Conservation (phyloP, 1,139 yeast species). For the Debaryomyces psychrophilus region DNA sequence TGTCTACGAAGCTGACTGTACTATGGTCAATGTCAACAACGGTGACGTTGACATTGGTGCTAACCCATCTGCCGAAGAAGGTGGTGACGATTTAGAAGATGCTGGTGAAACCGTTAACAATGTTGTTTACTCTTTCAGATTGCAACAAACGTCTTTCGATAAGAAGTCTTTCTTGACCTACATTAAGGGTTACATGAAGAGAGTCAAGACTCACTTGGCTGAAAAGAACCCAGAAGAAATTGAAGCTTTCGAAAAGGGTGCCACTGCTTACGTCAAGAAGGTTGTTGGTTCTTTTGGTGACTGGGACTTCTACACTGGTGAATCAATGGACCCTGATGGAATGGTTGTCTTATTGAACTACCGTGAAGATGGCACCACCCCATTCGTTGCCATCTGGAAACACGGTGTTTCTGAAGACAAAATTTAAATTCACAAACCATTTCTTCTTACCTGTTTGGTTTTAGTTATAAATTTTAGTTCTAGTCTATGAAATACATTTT, state of each 20-base stretch:
- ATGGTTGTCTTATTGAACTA: conserved; percentile 98
- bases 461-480: conserved; percentile 7
- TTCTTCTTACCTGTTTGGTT: conserved; percentile 1
- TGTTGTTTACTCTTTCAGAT: conserved; percentile 97
- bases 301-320: conserved; percentile 99
- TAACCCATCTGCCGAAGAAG: conserved; percentile 98
- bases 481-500: conserved; percentile 8
- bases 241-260: conserved; percentile 94
- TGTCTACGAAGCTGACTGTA: conserved; percentile 96
- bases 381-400: conserved; percentile 97
- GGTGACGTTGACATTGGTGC: conserved; percentile 98
- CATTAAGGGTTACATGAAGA: conserved; percentile 99
- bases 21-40: conserved; percentile 79
- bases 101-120: conserved; percentile 92
- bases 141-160: conserved; percentile 93
- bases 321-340: conserved; percentile 99
- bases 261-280: conserved; percentile 93
- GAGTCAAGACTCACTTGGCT: conserved; percentile 83
- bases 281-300: conserved; percentile 92
- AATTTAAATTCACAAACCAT: conserved; percentile 55
- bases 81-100: conserved; percentile 77
- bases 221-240: conserved; percentile 87
- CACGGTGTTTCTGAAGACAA: conserved; percentile 91
- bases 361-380: conserved; percentile 99
- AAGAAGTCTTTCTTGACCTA: conserved; percentile 94